Base-by-base conservation (phyloP, 805 yeast genomes). In the Brettanomyces bruxellensis region DNA sequence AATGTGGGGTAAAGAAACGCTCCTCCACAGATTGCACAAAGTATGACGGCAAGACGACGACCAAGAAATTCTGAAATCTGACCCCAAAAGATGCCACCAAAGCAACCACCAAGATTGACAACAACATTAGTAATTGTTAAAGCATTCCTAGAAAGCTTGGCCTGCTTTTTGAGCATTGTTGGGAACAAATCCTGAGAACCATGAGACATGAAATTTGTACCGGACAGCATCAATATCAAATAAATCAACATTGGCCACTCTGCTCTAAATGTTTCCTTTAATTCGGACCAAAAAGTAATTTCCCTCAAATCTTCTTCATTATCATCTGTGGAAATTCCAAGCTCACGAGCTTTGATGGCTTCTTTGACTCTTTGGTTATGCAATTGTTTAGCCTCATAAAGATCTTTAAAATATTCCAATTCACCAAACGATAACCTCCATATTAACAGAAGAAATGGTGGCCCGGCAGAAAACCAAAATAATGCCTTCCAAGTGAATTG, bases 161-260 rank as follows among this genome's bases (percentile, higher is more conserved):
- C 67, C 59, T 83, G 87, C 23, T 68, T 69, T 25, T 69, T 67
- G 43, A 83, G 65, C 65, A 79, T 67, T 1, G 86, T 79, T 36
- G 88, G 86, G 61, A 73, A 80, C 57, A 83, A 65, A 60, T 83
- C 91, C 64, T 83, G 89, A 5, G 87, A 77, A 1, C 86, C 87
- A 54, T 83, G 91, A 7, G 86, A 75, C 66, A 76, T 73, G 66
- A 81, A 83, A 63, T 82, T 83, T 70, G 81, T 78, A 18, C 83
- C 85, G 18, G 84, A 72, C 81, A 82, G 75, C 59, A 81, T 64
- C 11, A 83, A 57, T 37, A 84, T 74, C 51, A 76, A 62, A 61
- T 80, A 83, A 40, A 75, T 56, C 50, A 78, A 67, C 50, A 77
- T 65, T 44, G 81, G 69, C 89, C 88, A 83, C 59, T 83, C 78